phyloP scores from a whole-genome alignment of 2,329 filamentous ascomycete genomes.

The Botrytis paeoniae region DNA sequence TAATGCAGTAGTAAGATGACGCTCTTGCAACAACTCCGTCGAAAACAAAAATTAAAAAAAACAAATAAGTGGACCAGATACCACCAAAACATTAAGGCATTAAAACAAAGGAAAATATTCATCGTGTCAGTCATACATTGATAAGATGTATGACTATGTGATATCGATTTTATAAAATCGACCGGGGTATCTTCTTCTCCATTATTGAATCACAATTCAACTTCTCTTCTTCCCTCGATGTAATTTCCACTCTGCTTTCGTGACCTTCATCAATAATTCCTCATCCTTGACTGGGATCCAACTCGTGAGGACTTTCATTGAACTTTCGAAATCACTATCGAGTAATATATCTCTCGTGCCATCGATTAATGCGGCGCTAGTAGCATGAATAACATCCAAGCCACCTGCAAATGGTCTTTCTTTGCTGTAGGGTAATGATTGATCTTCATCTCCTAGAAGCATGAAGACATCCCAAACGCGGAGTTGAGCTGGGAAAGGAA shows the following conservation, averaged over 20 bases:
- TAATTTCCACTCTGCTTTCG: conserved; percentile 79
- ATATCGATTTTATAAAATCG: background rate
- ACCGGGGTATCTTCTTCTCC: background rate
- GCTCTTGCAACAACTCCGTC: background rate
- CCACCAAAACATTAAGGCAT: conserved; percentile 9
- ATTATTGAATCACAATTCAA: background rate
- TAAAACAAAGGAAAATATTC: conserved; percentile 13
- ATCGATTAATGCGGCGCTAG: conserved; percentile 84
- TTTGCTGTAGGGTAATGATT: conserved; percentile 34
- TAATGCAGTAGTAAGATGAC: conserved; percentile 17
- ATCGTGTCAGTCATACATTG: background rate
- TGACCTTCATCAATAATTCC: conserved; percentile 87
- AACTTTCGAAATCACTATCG: conserved; percentile 93
- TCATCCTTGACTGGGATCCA: conserved; percentile 94
- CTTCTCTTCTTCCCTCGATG: conserved; percentile 46
- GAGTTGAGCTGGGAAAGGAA: conserved; percentile 90
- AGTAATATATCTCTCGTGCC: conserved; percentile 84
- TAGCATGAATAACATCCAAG: conserved; percentile 85
- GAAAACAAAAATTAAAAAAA: background rate
- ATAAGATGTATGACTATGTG: background rate
- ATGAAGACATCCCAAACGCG: conserved; percentile 98
- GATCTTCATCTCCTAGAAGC: conserved; percentile 76
- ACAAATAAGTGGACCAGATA: background rate
- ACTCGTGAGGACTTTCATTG: conserved; percentile 93
- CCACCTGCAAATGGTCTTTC: conserved; percentile 55